phyloP scores from a whole-genome alignment of 345 rosid species.

The Mallotus nudiflorus region DNA sequence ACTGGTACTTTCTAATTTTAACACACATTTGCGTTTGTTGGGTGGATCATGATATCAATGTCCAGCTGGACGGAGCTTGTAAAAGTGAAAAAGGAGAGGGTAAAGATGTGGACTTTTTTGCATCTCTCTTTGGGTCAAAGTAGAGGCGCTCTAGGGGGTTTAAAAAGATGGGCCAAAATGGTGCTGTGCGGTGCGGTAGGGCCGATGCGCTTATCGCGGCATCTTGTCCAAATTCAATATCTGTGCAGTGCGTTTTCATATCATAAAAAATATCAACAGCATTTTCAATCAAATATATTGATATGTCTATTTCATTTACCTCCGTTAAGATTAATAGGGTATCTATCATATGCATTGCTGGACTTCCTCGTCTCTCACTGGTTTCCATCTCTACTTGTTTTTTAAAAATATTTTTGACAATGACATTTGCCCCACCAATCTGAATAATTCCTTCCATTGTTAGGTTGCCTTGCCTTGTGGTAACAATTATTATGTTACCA shows the following conservation, averaged over 20 bases:
- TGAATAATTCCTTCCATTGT: not conserved
- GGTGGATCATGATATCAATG: not conserved
- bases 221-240: not conserved
- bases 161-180: slow-evolving; percentile 12
- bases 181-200: slow-evolving; percentile 25
- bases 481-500: not conserved
- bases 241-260: too few species aligned
- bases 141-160: not conserved
- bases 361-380: not conserved
- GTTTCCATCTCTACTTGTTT: not conserved
- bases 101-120: slow-evolving; percentile 1
- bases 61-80: slow-evolving; percentile 7
- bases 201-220: slow-evolving; percentile 21
- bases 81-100: not conserved
- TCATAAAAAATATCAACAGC: too few species aligned
- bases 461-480: not conserved
- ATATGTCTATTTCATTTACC: too few species aligned
- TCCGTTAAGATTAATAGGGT: not conserved
- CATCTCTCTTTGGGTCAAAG: slow-evolving; percentile 1
- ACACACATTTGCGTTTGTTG: slow-evolving; percentile 6
- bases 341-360: slow-evolving; percentile 3
- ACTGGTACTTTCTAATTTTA: not conserved
- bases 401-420: not conserved
- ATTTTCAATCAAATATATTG: too few species aligned
- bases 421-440: not conserved